Evolutionary conservation across 1,284 basidiomycete genomes (phyloP).

Genomic region (Cystobasidiaceae sp.): DNA sequence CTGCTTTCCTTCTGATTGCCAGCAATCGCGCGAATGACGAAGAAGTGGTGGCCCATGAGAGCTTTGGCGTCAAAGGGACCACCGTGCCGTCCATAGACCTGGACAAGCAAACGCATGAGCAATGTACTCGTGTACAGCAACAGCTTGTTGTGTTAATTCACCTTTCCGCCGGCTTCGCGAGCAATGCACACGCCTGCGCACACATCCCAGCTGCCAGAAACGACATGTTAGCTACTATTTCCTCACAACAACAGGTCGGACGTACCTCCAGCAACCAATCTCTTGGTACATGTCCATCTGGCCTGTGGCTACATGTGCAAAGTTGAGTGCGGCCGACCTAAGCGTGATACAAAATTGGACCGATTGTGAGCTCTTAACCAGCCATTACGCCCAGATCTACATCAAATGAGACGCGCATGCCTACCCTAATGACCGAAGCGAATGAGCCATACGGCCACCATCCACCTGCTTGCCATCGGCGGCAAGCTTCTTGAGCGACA

Average conservation of each 20-base stretch:
- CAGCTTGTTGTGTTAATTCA: slow-evolving; percentile 53
- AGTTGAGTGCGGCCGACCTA: slow-evolving; percentile 68
- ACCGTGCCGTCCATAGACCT: slow-evolving; percentile 37
- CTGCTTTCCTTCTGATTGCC: slow-evolving; percentile 54
- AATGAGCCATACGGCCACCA: slow-evolving; percentile 81
- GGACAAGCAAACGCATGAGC: slow-evolving; percentile 5
- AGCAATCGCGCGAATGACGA: slow-evolving; percentile 41
- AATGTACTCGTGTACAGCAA: slow-evolving; percentile 10
- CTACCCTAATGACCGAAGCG: slow-evolving; percentile 73
- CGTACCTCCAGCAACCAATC: slow-evolving; percentile 65
- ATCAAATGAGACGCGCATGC: neutral
- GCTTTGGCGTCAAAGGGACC: slow-evolving; percentile 38
- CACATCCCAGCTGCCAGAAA: slow-evolving; percentile 43
- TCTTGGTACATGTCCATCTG: slow-evolving; percentile 79
- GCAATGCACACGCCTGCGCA: slow-evolving; percentile 87
- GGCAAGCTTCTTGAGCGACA: slow-evolving; percentile 68
- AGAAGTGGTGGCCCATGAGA: slow-evolving; percentile 40
- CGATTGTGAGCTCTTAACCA: neutral
- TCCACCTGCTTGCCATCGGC: slow-evolving; percentile 62
- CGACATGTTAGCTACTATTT: neutral
- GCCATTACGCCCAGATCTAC: neutral
- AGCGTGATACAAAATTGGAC: neutral
- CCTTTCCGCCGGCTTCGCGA: slow-evolving; percentile 76
- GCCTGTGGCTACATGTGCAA: slow-evolving; percentile 74
- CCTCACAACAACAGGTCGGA: neutral